Percentiles rank a stretch among this genome's conserved stretches.
Evolutionary conservation across 495 filamentous ascomycete genomes (phyloP).

Genomic region (Aspergillus egyptiacus): DNA sequence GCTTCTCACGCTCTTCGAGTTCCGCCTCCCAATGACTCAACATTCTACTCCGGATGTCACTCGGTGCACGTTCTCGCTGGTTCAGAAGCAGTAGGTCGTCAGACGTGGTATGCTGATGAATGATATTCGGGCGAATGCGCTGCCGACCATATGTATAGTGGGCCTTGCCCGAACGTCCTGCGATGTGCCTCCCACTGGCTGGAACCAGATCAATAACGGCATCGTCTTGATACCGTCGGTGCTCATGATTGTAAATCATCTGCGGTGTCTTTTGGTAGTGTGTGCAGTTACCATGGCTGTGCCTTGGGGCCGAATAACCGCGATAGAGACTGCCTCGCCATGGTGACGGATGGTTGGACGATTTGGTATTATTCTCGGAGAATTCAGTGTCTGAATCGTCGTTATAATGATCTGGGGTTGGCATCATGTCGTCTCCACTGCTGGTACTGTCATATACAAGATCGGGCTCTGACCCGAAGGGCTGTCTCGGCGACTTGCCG

Average conservation of each 20-base stretch:
- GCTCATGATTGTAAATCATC: neutral
- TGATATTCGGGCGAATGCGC: conserved; percentile 17
- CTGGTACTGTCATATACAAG: conserved; percentile 12
- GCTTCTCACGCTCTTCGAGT: conserved; percentile 20
- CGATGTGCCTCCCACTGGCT: conserved; percentile 6
- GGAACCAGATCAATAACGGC: conserved; percentile 16
- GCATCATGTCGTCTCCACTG: conserved; percentile 11
- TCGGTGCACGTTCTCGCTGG: conserved; percentile 15
- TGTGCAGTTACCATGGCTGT: conserved; percentile 11
- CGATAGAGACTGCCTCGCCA: conserved; percentile 19
- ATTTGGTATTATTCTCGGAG: conserved; percentile 5
- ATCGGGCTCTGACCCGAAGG: conserved; percentile 10
- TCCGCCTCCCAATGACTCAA: conserved; percentile 28
- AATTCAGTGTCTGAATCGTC: conserved; percentile 13
- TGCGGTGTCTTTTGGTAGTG: conserved; percentile 18
- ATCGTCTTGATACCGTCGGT: conserved; percentile 5
- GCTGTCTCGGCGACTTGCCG: neutral
- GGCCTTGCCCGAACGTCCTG: neutral
- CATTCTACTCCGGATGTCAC: conserved; percentile 28
- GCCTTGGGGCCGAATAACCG: conserved; percentile 11
- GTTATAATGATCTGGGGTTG: neutral
- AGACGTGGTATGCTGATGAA: conserved; percentile 13
- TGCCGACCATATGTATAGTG: conserved; percentile 5
- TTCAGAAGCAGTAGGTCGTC: conserved; percentile 18
- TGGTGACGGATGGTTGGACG: conserved; percentile 1